Conservation (phyloP, 768 basidiomycete species). For the Rhizopogon vulgaris region DNA sequence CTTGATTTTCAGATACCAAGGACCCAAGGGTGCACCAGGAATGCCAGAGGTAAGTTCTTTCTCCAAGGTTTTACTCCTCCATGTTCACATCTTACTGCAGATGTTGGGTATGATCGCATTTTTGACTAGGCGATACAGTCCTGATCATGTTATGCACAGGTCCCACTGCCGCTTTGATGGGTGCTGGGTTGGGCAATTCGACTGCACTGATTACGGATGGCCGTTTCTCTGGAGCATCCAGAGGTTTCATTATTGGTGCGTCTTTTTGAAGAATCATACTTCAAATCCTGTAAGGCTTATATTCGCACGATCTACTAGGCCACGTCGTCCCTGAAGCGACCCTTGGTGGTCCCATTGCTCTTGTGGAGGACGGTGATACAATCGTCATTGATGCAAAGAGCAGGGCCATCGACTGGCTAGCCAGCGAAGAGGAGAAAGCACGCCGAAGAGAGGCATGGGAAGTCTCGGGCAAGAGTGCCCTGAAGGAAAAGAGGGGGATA, state of each 20-base stretch:
- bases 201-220: slow-evolving; percentile 87
- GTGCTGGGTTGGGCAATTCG: slow-evolving; percentile 72
- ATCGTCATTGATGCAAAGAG: slow-evolving; percentile 68
- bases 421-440: slow-evolving; percentile 59
- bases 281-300: slow-evolving; percentile 32
- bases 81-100: slow-evolving; percentile 16
- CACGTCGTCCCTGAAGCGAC: slow-evolving; percentile 63
- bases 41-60: slow-evolving; percentile 65
- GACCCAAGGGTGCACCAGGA: slow-evolving; percentile 87
- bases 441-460: slow-evolving; percentile 64
- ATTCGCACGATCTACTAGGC: slow-evolving; percentile 34
- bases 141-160: slow-evolving; percentile 30
- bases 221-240: slow-evolving; percentile 80
- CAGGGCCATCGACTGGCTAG: slow-evolving; percentile 65
- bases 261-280: slow-evolving; percentile 5
- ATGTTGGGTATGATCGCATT: slow-evolving; percentile 35
- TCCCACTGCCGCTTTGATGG: slow-evolving; percentile 79
- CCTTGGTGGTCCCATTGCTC: slow-evolving; percentile 81
- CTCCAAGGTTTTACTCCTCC: not conserved
- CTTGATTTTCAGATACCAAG: slow-evolving; percentile 82
- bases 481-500: slow-evolving; percentile 70
- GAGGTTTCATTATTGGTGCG: slow-evolving; percentile 56
- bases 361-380: slow-evolving; percentile 77
- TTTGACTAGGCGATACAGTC: not conserved
- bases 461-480: slow-evolving; percentile 51